A percentile compares a stretch with the other conserved stretches of the same genome.
Conservation (phyloP, 352 stramenopile species). For the Phytophthora sp. region DNA sequence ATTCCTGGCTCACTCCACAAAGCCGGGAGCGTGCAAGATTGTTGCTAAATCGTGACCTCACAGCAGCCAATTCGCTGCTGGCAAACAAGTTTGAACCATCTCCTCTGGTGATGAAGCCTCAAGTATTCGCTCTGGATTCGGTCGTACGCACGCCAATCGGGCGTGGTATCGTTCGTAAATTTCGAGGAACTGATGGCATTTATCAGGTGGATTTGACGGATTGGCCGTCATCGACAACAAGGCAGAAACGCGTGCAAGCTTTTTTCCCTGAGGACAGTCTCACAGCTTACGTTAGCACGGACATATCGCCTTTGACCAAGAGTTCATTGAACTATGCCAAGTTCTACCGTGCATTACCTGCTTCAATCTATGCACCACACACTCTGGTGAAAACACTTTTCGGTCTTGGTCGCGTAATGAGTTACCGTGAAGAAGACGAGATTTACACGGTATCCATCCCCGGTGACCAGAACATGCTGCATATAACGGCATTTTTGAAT, state of each 20-base stretch:
- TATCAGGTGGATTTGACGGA: slow-evolving; percentile 80
- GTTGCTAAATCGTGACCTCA: slow-evolving; percentile 70
- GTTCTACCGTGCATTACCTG: slow-evolving; percentile 48
- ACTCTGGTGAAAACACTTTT: slow-evolving; percentile 79
- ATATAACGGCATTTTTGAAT: slow-evolving; percentile 50
- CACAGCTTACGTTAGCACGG: slow-evolving; percentile 47
- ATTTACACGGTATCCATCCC: slow-evolving; percentile 72
- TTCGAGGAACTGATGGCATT: slow-evolving; percentile 74
- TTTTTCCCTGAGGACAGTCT: slow-evolving; percentile 69
- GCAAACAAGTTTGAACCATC: slow-evolving; percentile 36
- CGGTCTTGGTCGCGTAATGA: slow-evolving; percentile 67
- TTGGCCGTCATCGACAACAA: slow-evolving; percentile 42
- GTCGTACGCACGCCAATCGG: slow-evolving; percentile 72
- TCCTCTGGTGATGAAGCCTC: slow-evolving; percentile 56
- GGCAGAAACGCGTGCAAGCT: slow-evolving; percentile 50
- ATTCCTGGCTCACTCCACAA: slow-evolving; percentile 54
- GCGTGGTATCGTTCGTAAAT: slow-evolving; percentile 73
- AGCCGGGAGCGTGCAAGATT: slow-evolving; percentile 61
- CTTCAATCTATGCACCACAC: slow-evolving; percentile 48
- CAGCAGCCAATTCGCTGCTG: slow-evolving; percentile 68
- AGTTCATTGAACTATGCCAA: slow-evolving; percentile 63
- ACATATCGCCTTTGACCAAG: slow-evolving; percentile 48
- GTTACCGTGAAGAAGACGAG: slow-evolving; percentile 67
- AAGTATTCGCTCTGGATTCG: slow-evolving; percentile 59
- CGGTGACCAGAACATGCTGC: slow-evolving; percentile 43